Conservation (phyloP, 2,329 filamentous ascomycete species). For the Eurotiales sp. region DNA sequence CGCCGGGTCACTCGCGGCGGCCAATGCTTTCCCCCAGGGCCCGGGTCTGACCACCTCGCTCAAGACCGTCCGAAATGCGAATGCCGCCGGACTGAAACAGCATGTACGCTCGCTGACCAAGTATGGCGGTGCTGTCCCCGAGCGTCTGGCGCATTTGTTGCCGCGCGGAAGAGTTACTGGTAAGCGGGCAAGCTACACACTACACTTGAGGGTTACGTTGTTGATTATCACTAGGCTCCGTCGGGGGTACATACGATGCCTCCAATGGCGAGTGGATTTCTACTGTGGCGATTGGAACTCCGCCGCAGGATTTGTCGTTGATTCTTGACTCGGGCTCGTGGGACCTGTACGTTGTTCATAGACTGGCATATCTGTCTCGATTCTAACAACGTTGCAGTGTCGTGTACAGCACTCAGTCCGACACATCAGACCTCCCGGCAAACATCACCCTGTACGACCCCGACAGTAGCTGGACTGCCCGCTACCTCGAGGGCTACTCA, state of each 20-base stretch:
- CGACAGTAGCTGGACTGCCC: slow-evolving; percentile 49
- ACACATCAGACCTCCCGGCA: slow-evolving; percentile 40
- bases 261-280: slow-evolving; percentile 9
- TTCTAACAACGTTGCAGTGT: slow-evolving; percentile 53
- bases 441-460: slow-evolving; percentile 57
- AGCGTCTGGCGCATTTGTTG: background rate
- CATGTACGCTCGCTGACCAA: slow-evolving; percentile 4
- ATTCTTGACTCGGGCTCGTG: slow-evolving; percentile 73
- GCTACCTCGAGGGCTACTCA: slow-evolving; percentile 46
- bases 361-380: background rate
- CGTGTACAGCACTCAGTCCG: slow-evolving; percentile 67
- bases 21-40: background rate
- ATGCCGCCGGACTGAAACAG: background rate
- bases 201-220: background rate
- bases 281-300: slow-evolving; percentile 1
- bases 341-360: slow-evolving; percentile 53
- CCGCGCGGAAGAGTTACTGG: background rate
- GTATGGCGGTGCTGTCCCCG: slow-evolving; percentile 3
- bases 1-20: slow-evolving; percentile 2
- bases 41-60: slow-evolving; percentile 4
- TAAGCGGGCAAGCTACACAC: background rate
- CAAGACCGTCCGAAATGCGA: slow-evolving; percentile 3
- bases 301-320: slow-evolving; percentile 49
- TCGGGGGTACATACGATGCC: slow-evolving; percentile 2
- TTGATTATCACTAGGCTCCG: background rate